Base-by-base conservation (phyloP, 768 basidiomycete species). In the Suillus ampliporus region DNA sequence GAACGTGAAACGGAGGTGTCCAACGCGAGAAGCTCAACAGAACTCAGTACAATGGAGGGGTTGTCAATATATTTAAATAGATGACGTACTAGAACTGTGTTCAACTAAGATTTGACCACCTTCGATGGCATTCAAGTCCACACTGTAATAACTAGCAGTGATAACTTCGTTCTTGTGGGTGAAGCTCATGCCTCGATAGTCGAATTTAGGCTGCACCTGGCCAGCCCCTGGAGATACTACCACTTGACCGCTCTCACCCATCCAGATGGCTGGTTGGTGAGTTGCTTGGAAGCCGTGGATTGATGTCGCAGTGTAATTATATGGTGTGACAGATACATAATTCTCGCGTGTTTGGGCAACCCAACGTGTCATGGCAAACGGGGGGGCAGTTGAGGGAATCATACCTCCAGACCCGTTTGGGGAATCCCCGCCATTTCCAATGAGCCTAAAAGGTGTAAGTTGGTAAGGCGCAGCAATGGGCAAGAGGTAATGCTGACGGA, bases 321-420 rank as follows among this genome's bases (percentile, higher is more conserved):
- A 91, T 5, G 90, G 88, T 2, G 86, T 86, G 11, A 86, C 81
- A 5, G 89, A 91, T 52, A 90, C 89, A 64, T 89, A 91, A 75
- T 91, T 92, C 61, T 86, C 78, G 62, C 89, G 84, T 10, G 89
- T 93, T 73, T 91, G 90, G 0, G 91, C 89, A 13, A 91, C 89
- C 92, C 92, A 93, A 37, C 92, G 84, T 0, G 91, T 92, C 91
- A 92, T 92, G 6, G 84, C 92, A 67, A 94, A 94, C 0, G 92
- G 92, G 4, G 91, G 90, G 5, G 86, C 87, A n/a, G 80, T 79
- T 9, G 87, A 88, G 0, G 90, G 90, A 52, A 92, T 90, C 89
- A 90, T 91, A 0, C 90, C 90, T 31, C 90, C 90, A 0, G 88
- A 87, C 1, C 83, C 84, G 66, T 90, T 86, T 1, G 90, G 89